Evolutionary conservation across 495 filamentous ascomycete genomes (phyloP).

Genomic region (Hypoxylon fuscum): DNA sequence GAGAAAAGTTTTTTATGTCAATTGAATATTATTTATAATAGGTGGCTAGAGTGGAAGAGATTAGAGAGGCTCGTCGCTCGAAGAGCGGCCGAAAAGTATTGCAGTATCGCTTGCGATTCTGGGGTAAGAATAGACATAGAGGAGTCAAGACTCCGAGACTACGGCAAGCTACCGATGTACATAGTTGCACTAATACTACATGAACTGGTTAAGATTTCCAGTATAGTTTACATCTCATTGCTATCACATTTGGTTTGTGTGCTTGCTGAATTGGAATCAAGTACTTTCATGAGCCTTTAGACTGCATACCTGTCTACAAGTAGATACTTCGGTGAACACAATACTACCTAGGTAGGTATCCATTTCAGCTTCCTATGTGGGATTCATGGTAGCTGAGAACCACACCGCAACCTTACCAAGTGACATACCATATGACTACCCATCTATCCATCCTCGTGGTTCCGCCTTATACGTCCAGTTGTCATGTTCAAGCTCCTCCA

Average conservation of each 20-base stretch:
- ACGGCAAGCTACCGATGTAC: neutral
- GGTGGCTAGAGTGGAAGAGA: neutral
- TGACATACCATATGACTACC: neutral
- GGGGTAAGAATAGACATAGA: constrained; percentile 2
- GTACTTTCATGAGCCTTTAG: no score
- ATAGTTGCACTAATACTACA: constrained; percentile 1
- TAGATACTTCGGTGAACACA: no score
- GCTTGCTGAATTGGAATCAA: no score
- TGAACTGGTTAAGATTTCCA: neutral
- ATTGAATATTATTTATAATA: neutral
- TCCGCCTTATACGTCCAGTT: neutral
- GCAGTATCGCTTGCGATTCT: neutral
- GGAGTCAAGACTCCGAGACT: neutral
- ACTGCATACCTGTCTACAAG: no score
- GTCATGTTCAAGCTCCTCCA: neutral
- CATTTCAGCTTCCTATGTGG: no score
- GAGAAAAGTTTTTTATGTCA: neutral
- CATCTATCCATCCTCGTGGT: neutral
- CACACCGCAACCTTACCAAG: no score
- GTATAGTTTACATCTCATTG: neutral
- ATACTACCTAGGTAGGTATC: no score
- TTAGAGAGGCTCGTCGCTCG: neutral
- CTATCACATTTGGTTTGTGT: no score
- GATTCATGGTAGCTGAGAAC: no score
- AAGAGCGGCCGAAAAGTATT: neutral